Base-by-base conservation (phyloP, 1,284 basidiomycete genomes). In the Trichosporon sp. region DNA sequence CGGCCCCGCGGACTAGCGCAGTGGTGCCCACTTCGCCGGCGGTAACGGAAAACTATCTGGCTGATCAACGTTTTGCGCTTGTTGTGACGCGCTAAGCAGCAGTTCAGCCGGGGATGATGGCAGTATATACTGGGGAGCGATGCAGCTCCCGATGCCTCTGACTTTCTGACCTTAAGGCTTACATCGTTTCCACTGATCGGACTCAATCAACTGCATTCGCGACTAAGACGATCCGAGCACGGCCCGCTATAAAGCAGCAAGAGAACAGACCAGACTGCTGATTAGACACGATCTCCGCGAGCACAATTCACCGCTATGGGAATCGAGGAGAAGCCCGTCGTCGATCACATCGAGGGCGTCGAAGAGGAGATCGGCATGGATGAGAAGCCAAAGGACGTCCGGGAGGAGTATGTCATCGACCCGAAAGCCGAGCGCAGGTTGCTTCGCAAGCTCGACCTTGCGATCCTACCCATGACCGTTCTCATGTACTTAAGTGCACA, bases 401-500 rank as follows among this genome's bases (percentile, higher is more conserved):
- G n/a, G 5, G 27, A 27, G 25, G 25, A 54, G 25, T 54, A 54
- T n/a, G 25, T 16, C 7, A 29, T 68, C 33, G 66, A 68, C 52
- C 37, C 56, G 16, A 49, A 59, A 32, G 68, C 64, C n/a, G 70
- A 70, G 58, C 56, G 57, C 19, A 59, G 58, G 1, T 64, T 74
- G 7, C 54, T 66, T 4, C 65, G 71, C 52, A 71, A 71, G 62
- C 69, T 69, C 1, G 72, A 73, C 59, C 44, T 69, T 21, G 67
- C 64, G 58, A 61, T 71, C 44, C 49, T 71, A 2, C 68, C 72
- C 4, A 66, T 63, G 9, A 65, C 66, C 13, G 54, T 63, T 1
- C 37, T 69, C 40, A 40, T 69, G 40, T 66, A 69, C 54, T 65
- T 65, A 23, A 54, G 49, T 29, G 49, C 49, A 4, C 49, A 54